These are phyloP conservation scores for Globisporangium acanthophoron DNA, from an alignment of 352 stramenopile species.

Conservation along the genomic window DNA sequence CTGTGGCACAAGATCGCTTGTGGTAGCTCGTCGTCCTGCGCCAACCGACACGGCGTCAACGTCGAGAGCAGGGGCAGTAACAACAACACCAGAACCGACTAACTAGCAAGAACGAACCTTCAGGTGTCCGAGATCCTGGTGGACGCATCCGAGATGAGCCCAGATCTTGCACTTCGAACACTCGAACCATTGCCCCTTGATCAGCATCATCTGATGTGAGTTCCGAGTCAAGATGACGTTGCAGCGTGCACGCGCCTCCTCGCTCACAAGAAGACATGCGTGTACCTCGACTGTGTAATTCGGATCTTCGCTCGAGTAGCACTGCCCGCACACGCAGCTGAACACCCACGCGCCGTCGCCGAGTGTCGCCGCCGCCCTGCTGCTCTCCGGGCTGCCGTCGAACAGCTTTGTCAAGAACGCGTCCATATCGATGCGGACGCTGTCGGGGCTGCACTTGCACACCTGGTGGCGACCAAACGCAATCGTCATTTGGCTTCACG, in stretches of 20 bases:
- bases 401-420: slow-evolving; percentile 72
- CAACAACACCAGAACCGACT: neutral
- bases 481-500: neutral
- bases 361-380: slow-evolving; percentile 27
- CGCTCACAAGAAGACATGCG: neutral
- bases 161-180: slow-evolving; percentile 77
- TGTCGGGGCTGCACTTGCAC: slow-evolving; percentile 83
- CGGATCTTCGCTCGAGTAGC: slow-evolving; percentile 50
- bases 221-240: neutral
- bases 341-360: slow-evolving; percentile 66
- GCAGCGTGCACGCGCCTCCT: neutral
- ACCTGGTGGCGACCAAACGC: slow-evolving; percentile 18
- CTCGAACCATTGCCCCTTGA: slow-evolving; percentile 77
- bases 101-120: slow-evolving; percentile 13
- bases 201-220: neutral
- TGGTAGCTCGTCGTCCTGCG: slow-evolving; percentile 11
- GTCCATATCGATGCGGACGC: slow-evolving; percentile 85
- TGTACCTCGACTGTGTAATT: slow-evolving; percentile 47
- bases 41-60: neutral
- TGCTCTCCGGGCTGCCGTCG: slow-evolving; percentile 23
- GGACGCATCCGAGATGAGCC: slow-evolving; percentile 62
- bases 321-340: slow-evolving; percentile 63
- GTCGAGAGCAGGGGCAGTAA: neutral
- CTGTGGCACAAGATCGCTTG: slow-evolving; percentile 5
- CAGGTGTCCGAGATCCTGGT: slow-evolving; percentile 30